Conservation (phyloP, 2,329 filamentous ascomycete genomes). For the Ophiostoma tasmaniense region DNA sequence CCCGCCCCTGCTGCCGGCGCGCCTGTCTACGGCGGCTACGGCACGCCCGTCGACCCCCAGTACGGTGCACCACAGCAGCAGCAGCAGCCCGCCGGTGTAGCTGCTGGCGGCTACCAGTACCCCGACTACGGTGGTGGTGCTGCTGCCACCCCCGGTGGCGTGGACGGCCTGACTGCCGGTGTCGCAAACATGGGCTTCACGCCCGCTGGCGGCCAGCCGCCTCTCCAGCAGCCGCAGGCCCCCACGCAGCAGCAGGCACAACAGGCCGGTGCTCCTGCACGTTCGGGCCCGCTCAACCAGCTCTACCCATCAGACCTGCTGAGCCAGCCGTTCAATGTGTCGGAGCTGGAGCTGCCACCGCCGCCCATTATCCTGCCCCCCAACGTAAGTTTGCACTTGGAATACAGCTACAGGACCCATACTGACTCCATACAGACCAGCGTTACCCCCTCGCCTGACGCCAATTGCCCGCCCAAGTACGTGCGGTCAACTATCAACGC, state of each 20-base stretch:
- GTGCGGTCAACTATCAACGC: conserved; percentile 92
- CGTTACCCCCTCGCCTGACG: conserved; percentile 80
- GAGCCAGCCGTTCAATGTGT: conserved; percentile 87
- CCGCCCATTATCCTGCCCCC: conserved; percentile 84
- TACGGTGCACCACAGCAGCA: conserved; percentile 34
- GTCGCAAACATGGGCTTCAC: conserved; percentile 82
- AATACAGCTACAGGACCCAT: neutral
- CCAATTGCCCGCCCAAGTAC: conserved; percentile 90
- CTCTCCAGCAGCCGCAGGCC: conserved; percentile 34
- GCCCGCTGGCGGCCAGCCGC: conserved; percentile 46
- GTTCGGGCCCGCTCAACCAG: conserved; percentile 62
- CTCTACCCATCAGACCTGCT: conserved; percentile 87
- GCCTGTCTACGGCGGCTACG: conserved; percentile 52
- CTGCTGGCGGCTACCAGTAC: conserved; percentile 57
- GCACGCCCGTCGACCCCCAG: conserved; percentile 37
- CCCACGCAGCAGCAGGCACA: conserved; percentile 40
- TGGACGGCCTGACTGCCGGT: conserved; percentile 70
- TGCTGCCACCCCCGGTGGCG: conserved; percentile 38
- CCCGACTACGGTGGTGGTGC: conserved; percentile 55
- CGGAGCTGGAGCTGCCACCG: conserved; percentile 83
- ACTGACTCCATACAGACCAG: conserved; percentile 55
- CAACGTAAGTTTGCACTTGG: conserved; percentile 58
- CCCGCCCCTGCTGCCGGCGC: conserved; percentile 32
- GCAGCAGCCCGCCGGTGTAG: conserved; percentile 30
- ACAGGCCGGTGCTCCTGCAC: conserved; percentile 38